Evolutionary conservation across 192 early-diverging fungal species (phyloP).

Genomic region (Podila epicladia): DNA sequence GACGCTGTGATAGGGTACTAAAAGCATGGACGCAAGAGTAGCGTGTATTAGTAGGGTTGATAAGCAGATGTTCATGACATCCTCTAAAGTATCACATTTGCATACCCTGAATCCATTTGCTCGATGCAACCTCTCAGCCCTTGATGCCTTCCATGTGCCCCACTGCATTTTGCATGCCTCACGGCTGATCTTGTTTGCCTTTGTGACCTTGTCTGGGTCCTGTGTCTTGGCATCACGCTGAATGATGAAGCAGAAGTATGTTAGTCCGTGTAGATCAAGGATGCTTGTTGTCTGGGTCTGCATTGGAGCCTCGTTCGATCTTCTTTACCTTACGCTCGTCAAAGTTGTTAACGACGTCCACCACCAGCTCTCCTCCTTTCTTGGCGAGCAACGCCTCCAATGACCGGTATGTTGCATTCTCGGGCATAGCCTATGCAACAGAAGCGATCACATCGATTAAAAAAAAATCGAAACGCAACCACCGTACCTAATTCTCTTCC

Average conservation of each 20-base stretch:
- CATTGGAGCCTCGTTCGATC: too few relatives aligned
- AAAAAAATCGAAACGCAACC: not conserved
- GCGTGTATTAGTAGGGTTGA: too few relatives aligned
- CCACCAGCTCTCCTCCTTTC: slow-evolving; percentile 67
- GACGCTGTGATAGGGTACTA: slow-evolving; percentile 65
- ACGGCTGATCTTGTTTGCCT: slow-evolving; percentile 75
- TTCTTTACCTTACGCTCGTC: slow-evolving; percentile 61
- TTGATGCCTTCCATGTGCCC: slow-evolving; percentile 63
- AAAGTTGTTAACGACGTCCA: slow-evolving; percentile 70
- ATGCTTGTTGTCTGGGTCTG: not conserved
- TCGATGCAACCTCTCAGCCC: slow-evolving; percentile 72
- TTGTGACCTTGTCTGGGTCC: slow-evolving; percentile 67
- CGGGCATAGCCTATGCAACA: slow-evolving; percentile 47
- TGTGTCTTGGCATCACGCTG: slow-evolving; percentile 70
- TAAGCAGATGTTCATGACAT: not conserved
- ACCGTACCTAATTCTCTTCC: not conserved
- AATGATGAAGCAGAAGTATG: slow-evolving; percentile 9
- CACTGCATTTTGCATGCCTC: slow-evolving; percentile 68
- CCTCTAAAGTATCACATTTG: not conserved
- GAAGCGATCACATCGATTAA: slow-evolving; percentile 8
- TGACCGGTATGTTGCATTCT: slow-evolving; percentile 41
- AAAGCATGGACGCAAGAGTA: not conserved
- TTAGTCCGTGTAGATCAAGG: not conserved
- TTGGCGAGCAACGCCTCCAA: slow-evolving; percentile 57
- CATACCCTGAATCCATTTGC: slow-evolving; percentile 80